These are phyloP conservation scores for Buxus sempervirens DNA, from an alignment of 164 flowering plant species.

Conservation along the genomic window DNA sequence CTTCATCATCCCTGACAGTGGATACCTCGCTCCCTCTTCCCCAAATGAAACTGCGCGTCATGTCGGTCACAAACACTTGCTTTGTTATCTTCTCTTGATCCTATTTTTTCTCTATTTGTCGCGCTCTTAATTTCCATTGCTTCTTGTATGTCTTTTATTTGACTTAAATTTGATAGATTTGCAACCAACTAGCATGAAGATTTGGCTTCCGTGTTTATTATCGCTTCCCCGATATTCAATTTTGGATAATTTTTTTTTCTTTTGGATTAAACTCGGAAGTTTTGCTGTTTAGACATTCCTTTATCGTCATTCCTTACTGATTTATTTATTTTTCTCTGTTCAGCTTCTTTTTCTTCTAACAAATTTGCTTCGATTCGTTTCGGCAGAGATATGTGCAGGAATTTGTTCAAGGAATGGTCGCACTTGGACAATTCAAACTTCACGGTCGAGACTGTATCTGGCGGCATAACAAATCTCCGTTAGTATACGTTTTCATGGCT, in stretches of 20 bases:
- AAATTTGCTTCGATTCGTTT: neutral
- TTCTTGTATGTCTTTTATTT: neutral
- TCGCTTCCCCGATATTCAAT: too few relatives aligned
- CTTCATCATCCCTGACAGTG: conserved; percentile 47
- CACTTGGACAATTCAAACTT: conserved; percentile 61
- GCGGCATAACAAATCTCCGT: conserved; percentile 95
- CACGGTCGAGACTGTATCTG: conserved; percentile 74
- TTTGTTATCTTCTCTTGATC: neutral
- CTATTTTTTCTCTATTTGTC: neutral
- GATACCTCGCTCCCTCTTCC: conserved; percentile 60
- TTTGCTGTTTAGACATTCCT: too few relatives aligned
- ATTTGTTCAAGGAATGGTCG: conserved; percentile 78
- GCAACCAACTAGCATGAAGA: neutral
- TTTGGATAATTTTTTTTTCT: too few relatives aligned
- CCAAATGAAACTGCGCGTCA: conserved; percentile 53
- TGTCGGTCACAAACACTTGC: conserved; percentile 37
- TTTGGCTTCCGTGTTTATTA: neutral
- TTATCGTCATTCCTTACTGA: neutral
- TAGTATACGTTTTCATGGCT: conserved; percentile 19
- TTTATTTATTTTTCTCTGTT: neutral
- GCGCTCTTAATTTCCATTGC: neutral
- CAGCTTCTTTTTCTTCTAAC: neutral
- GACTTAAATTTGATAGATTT: neutral
- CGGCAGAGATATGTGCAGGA: conserved; percentile 72
- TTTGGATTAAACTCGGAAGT: too few relatives aligned